Base-by-base conservation (phyloP, 768 basidiomycete species). In the Rubroboletus pulcherrimus region DNA sequence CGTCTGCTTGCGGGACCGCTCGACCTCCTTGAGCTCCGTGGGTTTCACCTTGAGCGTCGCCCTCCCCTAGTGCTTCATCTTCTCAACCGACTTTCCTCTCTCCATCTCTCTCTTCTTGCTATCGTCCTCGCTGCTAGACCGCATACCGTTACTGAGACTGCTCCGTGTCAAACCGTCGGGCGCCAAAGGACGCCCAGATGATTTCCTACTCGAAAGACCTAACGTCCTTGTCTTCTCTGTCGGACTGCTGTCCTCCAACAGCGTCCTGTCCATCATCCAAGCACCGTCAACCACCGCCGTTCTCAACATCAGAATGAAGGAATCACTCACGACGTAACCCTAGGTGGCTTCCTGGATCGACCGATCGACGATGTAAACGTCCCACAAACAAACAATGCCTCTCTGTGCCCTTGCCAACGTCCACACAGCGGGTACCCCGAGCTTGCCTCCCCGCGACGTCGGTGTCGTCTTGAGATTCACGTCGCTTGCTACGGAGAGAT, bases 371-470 rank as follows among this genome's bases (percentile, higher is more conserved):
- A 80, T 10, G 75, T 72, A 57, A 91, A 84, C 4, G 83, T 71
- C 19, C 77, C 79, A 14, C 89, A 90, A 65, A 96, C 63, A 96
- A 84, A 64, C 92, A 93, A 57, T 90, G 69, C n/a, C 90, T 75
- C 40, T 89, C 87, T 4, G 74, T 64, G 12, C 68, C 66, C 51
- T 74, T 77, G 59, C 71, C 59, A 10, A 62, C 74, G 49, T 88
- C 86, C 15, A 73, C 45, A 56, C 78, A 79, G 57, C 78, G 80
- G 71, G 81, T 86, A 17, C 68, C 56, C 54, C 81, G 77, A 24
- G 74, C 67, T 31, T 77, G 77, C 49, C 77, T 67, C 51, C 65
- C 66, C 45, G 58, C 19, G 53, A 52, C 37, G 34, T 19, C 52
- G 45, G 57, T 39, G 7, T 71, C 73, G 8, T 71, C 73, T 7